A percentile compares a stretch with the other conserved stretches of the same genome.
These are phyloP conservation scores for Exserohilum turcica DNA, from an alignment of 2,329 filamentous ascomycete genomes.

Conservation along the genomic window DNA sequence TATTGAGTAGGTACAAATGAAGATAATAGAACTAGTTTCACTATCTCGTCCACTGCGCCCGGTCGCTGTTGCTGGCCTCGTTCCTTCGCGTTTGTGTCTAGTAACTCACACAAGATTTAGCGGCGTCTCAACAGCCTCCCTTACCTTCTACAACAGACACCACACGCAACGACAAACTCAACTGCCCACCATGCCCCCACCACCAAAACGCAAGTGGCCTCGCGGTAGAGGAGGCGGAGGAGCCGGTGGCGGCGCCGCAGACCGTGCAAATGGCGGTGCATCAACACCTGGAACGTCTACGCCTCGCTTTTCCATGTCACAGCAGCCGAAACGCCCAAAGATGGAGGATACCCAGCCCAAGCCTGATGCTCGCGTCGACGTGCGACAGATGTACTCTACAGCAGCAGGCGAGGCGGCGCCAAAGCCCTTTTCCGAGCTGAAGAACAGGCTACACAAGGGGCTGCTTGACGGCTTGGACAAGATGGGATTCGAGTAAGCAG, in stretches of 20 bases:
- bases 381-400: conserved; percentile 33
- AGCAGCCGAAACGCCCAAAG: conserved; percentile 33
- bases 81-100: conserved; percentile 20
- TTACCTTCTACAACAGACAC: conserved; percentile 23
- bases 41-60: conserved; percentile 25
- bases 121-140: conserved; percentile 15
- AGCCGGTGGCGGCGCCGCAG: conserved; percentile 13
- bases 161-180: not conserved
- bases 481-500: conserved; percentile 47
- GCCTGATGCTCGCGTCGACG: conserved; percentile 20
- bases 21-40: conserved; percentile 34
- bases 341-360: conserved; percentile 18
- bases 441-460: conserved; percentile 30
- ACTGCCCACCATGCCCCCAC: conserved; percentile 26
- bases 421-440: conserved; percentile 37
- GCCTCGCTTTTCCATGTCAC: conserved; percentile 22
- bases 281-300: conserved; percentile 7
- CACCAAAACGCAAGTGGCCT: conserved; percentile 35
- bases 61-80: conserved; percentile 25
- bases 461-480: conserved; percentile 41
- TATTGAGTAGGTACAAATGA: conserved; percentile 35
- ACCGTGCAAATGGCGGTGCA: conserved; percentile 12
- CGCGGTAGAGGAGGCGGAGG: conserved; percentile 22
- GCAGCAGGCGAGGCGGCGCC: conserved; percentile 27
- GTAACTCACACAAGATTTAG: conserved; percentile 27